Evolutionary conservation across 2,329 filamentous ascomycete genomes (phyloP).

Genomic region (Leptographium radiaticola): DNA sequence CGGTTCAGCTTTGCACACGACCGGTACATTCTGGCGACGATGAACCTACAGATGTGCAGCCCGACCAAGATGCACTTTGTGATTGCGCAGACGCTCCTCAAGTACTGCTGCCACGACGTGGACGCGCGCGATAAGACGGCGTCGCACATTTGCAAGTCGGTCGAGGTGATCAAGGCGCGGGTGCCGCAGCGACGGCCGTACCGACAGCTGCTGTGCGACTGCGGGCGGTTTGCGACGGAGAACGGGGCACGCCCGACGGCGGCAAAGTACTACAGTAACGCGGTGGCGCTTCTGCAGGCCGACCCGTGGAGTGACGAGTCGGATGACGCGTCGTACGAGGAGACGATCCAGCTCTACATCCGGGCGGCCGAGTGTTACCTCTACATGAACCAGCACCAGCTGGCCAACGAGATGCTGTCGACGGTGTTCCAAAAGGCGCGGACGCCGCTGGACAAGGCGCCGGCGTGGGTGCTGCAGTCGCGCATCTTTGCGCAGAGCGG

Average conservation of each 20-base stretch:
- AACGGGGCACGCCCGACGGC: conserved; percentile 74
- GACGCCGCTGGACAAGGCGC: conserved; percentile 65
- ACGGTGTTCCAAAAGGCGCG: conserved; percentile 58
- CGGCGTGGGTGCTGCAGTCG: conserved; percentile 72
- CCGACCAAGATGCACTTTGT: conserved; percentile 78
- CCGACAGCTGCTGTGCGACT: conserved; percentile 64
- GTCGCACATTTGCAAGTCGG: conserved; percentile 67
- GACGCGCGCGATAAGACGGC: conserved; percentile 59
- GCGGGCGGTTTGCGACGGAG: conserved; percentile 65
- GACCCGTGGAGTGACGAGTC: conserved; percentile 59
- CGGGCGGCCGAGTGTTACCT: conserved; percentile 73
- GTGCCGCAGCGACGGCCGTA: conserved; percentile 51
- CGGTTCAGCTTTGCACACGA: conserved; percentile 82
- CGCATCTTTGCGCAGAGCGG: conserved; percentile 65
- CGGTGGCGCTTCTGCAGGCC: conserved; percentile 65
- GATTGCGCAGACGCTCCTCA: conserved; percentile 69
- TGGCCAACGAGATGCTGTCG: conserved; percentile 55
- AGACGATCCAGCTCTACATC: conserved; percentile 69
- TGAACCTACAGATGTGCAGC: conserved; percentile 55
- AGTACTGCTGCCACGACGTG: conserved; percentile 50
- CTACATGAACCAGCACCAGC: conserved; percentile 58
- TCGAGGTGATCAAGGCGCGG: conserved; percentile 58
- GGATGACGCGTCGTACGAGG: conserved; percentile 69
- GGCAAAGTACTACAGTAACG: conserved; percentile 67
- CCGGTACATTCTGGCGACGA: conserved; percentile 66